A percentile compares a stretch with the other conserved stretches of the same genome.
phyloP scores from a whole-genome alignment of 805 yeast species.

The Wickerhamomyces bisporus region DNA sequence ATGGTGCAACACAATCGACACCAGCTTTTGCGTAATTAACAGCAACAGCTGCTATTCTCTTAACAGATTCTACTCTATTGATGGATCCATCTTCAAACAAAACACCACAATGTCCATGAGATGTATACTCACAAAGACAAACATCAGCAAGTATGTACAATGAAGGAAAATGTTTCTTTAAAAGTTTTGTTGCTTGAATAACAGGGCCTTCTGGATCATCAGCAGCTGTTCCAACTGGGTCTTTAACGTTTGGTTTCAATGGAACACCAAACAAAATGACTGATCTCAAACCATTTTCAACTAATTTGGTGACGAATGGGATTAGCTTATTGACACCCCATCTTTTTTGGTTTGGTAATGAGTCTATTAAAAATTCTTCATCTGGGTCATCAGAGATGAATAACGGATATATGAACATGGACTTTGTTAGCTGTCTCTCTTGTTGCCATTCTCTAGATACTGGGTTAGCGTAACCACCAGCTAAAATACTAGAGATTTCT shows the following conservation, averaged over 20 bases:
- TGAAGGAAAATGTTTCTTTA: slow-evolving; percentile 67
- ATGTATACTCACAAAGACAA: slow-evolving; percentile 93
- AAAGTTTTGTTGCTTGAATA: slow-evolving; percentile 64
- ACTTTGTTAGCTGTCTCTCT: slow-evolving; percentile 76
- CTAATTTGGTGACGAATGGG: slow-evolving; percentile 64
- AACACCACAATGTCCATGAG: slow-evolving; percentile 97
- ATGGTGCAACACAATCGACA: slow-evolving; percentile 92
- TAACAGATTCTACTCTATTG: slow-evolving; percentile 67
- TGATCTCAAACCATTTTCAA: slow-evolving; percentile 75
- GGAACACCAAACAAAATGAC: slow-evolving; percentile 95
- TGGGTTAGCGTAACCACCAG: slow-evolving; percentile 94
- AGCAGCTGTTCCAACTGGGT: slow-evolving; percentile 79
- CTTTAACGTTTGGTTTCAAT: slow-evolving; percentile 68
- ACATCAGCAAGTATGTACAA: slow-evolving; percentile 90
- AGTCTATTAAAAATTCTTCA: slow-evolving; percentile 67
- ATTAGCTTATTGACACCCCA: slow-evolving; percentile 77
- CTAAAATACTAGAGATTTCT: slow-evolving; percentile 67
- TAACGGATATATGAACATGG: slow-evolving; percentile 89
- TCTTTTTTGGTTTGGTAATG: slow-evolving; percentile 85
- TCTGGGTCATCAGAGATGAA: slow-evolving; percentile 79
- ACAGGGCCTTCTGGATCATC: slow-evolving; percentile 98
- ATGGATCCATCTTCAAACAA: slow-evolving; percentile 82
- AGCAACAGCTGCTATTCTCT: slow-evolving; percentile 89
- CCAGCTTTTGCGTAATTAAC: slow-evolving; percentile 95
- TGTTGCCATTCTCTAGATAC: slow-evolving; percentile 87